A percentile compares a stretch with the other conserved stretches of the same genome.
phyloP scores from a whole-genome alignment of 208 protist species.

The Crithidia brevicula region DNA sequence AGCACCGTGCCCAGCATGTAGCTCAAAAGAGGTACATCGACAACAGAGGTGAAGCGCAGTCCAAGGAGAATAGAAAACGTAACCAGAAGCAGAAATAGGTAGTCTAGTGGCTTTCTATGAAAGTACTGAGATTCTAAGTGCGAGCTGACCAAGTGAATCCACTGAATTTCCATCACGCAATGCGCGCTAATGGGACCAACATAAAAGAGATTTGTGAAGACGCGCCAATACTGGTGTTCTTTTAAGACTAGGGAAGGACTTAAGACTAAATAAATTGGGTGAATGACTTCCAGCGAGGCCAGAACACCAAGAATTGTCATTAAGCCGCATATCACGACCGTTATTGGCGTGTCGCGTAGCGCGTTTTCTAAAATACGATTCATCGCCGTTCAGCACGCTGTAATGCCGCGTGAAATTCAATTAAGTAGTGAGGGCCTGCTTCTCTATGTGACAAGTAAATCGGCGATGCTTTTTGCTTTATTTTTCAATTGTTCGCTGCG shows the following conservation, averaged over 20 bases:
- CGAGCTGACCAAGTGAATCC: constrained; percentile 67
- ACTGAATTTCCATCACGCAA: constrained; percentile 64
- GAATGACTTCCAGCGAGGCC: constrained; percentile 53
- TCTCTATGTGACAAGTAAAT: too few relatives aligned
- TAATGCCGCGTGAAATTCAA: too few relatives aligned
- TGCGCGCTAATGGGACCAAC: constrained; percentile 60
- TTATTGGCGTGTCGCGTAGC: constrained; percentile 31
- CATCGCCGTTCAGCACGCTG: constrained; percentile 6
- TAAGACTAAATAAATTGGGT: constrained; percentile 74
- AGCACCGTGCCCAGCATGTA: constrained; percentile 56
- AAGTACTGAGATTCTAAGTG: constrained; percentile 76
- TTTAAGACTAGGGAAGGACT: constrained; percentile 73
- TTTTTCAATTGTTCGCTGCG: too few relatives aligned
- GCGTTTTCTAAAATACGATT: constrained; percentile 31
- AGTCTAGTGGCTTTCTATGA: constrained; percentile 56
- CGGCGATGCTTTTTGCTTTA: too few relatives aligned
- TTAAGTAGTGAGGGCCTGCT: too few relatives aligned
- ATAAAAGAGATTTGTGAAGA: constrained; percentile 80
- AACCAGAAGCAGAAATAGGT: constrained; percentile 65
- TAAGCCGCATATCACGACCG: constrained; percentile 23
- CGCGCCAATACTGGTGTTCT: constrained; percentile 85
- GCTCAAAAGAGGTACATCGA: constrained; percentile 68
- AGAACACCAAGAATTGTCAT: constrained; percentile 52
- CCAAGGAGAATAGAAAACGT: constrained; percentile 52
- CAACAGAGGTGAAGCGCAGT: constrained; percentile 38